Base-by-base conservation (phyloP, 108 stramenopile genomes). In the Seminavis robusta region DNA sequence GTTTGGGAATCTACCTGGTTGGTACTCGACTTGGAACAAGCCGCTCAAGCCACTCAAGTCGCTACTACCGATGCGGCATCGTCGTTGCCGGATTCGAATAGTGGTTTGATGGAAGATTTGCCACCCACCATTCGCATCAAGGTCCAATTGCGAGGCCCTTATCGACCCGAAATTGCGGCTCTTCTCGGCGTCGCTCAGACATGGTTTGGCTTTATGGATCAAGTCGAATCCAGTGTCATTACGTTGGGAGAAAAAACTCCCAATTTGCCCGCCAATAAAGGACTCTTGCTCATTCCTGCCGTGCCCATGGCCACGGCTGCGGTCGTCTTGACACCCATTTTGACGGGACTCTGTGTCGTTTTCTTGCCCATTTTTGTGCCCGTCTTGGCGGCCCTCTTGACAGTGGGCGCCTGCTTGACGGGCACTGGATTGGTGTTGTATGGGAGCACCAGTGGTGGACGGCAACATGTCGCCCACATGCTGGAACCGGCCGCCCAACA, bases 321-420 rank as follows among this genome's bases (percentile, higher is more conserved):
- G 9, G 77, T 81, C 3, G 86, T 70, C 0, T 44, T 52, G 2
- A 32, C 65, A 8, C 91, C 91, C 20, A 59, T 93, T 40, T 1
- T 85, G 0, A 53, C 54, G 11, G 88, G 82, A 1, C 30, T 87
- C 4, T 33, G 74, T 11, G 58, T 82, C 7, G 52, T 88, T n/a
- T 73, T 71, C n/a, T 51, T 93, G 27, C 92, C 92, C 25, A 57
- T 94, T 49, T 61, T 88, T 31, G 56, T 94, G 23, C 92, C 88
- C 11, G 4, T 90, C 0, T 15, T 79, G 30, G 51, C 69, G 1
- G 47, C 61, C 23, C 49, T 60, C 1, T 19, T 47, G 8, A 41
- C 48, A 9, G 61, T 52, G 3, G 30, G 41, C 0, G 52, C 52
- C 11, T 20, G 46, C 33, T 13, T 34, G 15, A 16, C 48, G 26